A percentile compares a stretch with the other conserved stretches of the same genome.
Conservation (phyloP, 768 basidiomycete species). For the Leucogyrophana mollusca region DNA sequence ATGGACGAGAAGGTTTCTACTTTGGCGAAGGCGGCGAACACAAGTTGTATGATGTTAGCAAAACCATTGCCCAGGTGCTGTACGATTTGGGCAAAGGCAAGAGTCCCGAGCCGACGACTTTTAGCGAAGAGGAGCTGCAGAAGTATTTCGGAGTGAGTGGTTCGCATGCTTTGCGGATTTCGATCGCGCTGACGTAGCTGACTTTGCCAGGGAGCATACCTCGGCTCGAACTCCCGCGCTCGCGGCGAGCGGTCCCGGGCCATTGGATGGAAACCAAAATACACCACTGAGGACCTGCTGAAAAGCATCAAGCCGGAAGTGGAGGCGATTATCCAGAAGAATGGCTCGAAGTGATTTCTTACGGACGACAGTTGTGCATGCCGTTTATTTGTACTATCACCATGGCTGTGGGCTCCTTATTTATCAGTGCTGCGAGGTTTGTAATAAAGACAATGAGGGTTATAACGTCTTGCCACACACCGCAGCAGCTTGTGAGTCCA, state of each 20-base stretch:
- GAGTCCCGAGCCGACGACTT: slow-evolving; percentile 10
- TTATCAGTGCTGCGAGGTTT: too few species aligned
- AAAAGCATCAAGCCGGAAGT: slow-evolving; percentile 39
- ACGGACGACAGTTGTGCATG: too few species aligned
- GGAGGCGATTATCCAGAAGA: slow-evolving; percentile 8
- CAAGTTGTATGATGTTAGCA: slow-evolving; percentile 11
- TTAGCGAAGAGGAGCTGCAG: slow-evolving; percentile 15
- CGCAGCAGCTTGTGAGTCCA: too few species aligned
- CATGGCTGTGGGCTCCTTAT: too few species aligned
- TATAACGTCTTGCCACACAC: too few species aligned
- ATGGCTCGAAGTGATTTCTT: too few species aligned
- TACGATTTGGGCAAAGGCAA: slow-evolving; percentile 14
- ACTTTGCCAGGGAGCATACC: slow-evolving; percentile 7
- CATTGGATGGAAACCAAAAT: slow-evolving; percentile 30
- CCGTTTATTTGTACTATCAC: too few species aligned
- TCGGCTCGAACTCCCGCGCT: slow-evolving; percentile 26
- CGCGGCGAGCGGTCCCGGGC: slow-evolving; percentile 15
- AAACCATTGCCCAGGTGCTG: slow-evolving; percentile 11
- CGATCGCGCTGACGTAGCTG: background rate
- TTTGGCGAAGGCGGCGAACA: slow-evolving; percentile 23
- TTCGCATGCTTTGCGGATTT: background rate
- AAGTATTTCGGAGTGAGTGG: slow-evolving; percentile 3
- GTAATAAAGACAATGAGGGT: too few species aligned
- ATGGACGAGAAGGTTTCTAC: slow-evolving; percentile 23
- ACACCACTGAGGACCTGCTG: slow-evolving; percentile 39